These are phyloP conservation scores for Lentinula edodes DNA, from an alignment of 768 basidiomycete genomes.

Conservation along the genomic window DNA sequence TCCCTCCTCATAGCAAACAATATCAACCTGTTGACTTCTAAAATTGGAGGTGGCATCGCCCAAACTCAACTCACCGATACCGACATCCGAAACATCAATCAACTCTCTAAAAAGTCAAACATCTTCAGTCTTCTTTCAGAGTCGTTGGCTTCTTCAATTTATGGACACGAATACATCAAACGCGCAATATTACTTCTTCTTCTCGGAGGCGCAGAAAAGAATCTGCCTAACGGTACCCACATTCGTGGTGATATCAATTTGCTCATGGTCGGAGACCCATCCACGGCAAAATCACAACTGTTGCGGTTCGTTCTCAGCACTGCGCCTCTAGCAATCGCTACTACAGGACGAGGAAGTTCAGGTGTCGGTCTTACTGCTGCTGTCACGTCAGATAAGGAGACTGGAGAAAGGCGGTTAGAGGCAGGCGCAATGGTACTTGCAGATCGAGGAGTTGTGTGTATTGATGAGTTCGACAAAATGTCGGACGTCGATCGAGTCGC, in stretches of 20 bases:
- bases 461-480: slow-evolving; percentile 99
- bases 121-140: slow-evolving; percentile 87
- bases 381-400: slow-evolving; percentile 97
- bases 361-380: slow-evolving; percentile 99
- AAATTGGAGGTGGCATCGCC: slow-evolving; percentile 92
- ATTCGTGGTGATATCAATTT: slow-evolving; percentile 99
- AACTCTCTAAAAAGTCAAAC: slow-evolving; percentile 79
- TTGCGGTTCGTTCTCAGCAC: slow-evolving; percentile 94
- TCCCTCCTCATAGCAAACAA: slow-evolving; percentile 94
- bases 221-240: slow-evolving; percentile 94
- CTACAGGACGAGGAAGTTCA: slow-evolving; percentile 96
- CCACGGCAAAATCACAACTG: slow-evolving; percentile 96
- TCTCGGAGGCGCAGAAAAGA: slow-evolving; percentile 97
- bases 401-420: slow-evolving; percentile 93
- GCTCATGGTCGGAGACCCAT: slow-evolving; percentile 98
- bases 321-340: slow-evolving; percentile 95
- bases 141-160: slow-evolving; percentile 97
- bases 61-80: slow-evolving; percentile 87
- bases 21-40: slow-evolving; percentile 89
- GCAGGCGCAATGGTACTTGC: slow-evolving; percentile 99
- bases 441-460: slow-evolving; percentile 97
- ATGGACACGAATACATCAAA: slow-evolving; percentile 95
- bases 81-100: slow-evolving; percentile 95
- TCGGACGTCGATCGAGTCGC: slow-evolving; percentile 97
- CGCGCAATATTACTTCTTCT: slow-evolving; percentile 88